Base-by-base conservation (phyloP, 768 basidiomycete genomes). In the Xerocomus potaroensis region DNA sequence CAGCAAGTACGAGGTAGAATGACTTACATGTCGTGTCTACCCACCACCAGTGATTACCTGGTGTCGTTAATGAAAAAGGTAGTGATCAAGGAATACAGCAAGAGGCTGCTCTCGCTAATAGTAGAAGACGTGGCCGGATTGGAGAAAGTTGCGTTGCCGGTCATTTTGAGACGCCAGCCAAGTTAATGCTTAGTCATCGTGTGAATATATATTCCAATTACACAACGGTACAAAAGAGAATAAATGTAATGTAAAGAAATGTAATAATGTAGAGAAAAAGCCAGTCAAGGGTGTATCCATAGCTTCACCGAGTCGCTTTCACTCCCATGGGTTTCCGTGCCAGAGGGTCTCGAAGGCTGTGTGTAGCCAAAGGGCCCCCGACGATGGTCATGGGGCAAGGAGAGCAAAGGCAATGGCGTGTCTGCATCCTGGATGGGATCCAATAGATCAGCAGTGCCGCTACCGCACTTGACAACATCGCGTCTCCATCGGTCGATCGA, bases 121-220 rank as follows among this genome's bases (percentile, higher is more conserved):
- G n/a, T n/a, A n/a, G 19, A 36, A 23, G 42, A 44, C 36, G 53
- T 49, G 42, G 50, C 24, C 38, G 24, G 16, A 18, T 15, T 27
- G 26, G 38, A 26, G 38, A 39, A 12, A 22, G 11, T 19, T 8
- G n/a, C 10, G 35, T 12, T 22, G 19, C 21, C 6, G 40, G 19
- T 11, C 15, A 31, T 31, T 41, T 31, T 32, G 30, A 23, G 6
- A 43, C 22, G 19, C 26, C 21, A 14, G n/a, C 14, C 4, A n/a
- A n/a, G n/a, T n/a, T n/a, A n/a, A 4, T 22, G 50, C 55, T 59
- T 59, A 59, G 59, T 60, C 57, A 60, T 50, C 38, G n/a, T n/a
- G n/a, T n/a, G n/a, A n/a, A n/a, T n/a, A n/a, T n/a, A n/a, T n/a
- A n/a, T n/a, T n/a, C n/a, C n/a, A n/a, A n/a, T n/a, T n/a, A n/a